Base-by-base conservation (phyloP, 345 rosid species). In the Rhodomyrtus tomentosa region DNA sequence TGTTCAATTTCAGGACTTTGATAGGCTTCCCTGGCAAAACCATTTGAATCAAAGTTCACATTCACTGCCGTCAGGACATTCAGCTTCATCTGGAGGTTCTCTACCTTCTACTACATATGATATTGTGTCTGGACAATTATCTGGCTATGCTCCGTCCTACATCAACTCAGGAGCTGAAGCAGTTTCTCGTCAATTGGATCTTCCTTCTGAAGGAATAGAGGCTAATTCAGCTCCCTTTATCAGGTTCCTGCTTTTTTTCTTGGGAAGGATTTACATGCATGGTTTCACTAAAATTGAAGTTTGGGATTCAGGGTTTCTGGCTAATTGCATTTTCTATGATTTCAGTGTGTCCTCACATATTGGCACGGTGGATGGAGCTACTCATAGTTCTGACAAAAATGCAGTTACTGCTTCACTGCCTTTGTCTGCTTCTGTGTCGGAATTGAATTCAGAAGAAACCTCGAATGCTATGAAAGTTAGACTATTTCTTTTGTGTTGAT, bases 21-120 rank as follows among this genome's bases (percentile, higher is more conserved):
- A 95, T 89, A 94, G 98, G 88, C 95, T 95, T 91, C 99, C 98
- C 52, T 95, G 92, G 99, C 99, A 95, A 92, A 97, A 92, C 83
- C 99, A 94, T 83, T 94, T 98, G 58, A 89, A 86, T 88, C 96
- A 92, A 87, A 89, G 88, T 40, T 87, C 98, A 36, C 93, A 93
- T 88, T 83, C 93, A 49, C 42, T 91, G 82, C 90, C 98, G 59
- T 86, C 90, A 32, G 90, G 93, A 55, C 85, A 93, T 86, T 87
- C 93, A 85, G 80, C 91, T 87, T 90, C 95, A 80, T 89, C 98
- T 83, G 88, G 76, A 68, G 76, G 91, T 81, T 82, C 88, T 88
- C 91, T 88, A 83, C 85, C 90, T 74, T 85, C 91, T 81, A 88
- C 91, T 85, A 82, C 90, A 59, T 91, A 88, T 88, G 92, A 92